Base-by-base conservation (phyloP, 2,329 filamentous ascomycete genomes). In the Alternaria metachromatica region DNA sequence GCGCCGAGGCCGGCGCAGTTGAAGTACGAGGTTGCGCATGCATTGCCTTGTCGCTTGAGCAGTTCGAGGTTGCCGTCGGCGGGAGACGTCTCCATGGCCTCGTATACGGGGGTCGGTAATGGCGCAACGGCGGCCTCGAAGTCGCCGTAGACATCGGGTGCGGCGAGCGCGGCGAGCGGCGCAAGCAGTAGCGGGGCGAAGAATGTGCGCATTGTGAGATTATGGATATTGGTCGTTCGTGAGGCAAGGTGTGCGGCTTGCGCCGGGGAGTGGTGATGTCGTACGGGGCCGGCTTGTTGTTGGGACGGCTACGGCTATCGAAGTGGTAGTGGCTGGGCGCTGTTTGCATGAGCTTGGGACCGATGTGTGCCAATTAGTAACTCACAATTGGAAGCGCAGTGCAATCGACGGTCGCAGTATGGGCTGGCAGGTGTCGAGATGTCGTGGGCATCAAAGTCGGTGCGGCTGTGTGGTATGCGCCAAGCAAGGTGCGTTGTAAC, bases 1-100 rank as follows among this genome's bases (percentile, higher is more conserved):
- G 85, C 84, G 57, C 84, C 85, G 43, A 88, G 75, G 63, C 82
- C 81, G 30, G 80, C 79, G 78, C 88, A 90, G 46, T 81, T 79
- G 61, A 80, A 83, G 79, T 87, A 88, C 60, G 82, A 82, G 20
- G 73, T 78, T 7, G 85, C 85, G 75, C 88, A 90, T 58, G 69
- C 74, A 58, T 77, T 78, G 63, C 64, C 71, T 58, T 83, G 79
- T 58, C 81, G 76, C 67, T 75, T 76, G 50, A 78, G 63, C 11
- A 80, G 72, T 56, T 77, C 72, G 33, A 70, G 58, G 28, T 50
- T 54, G 53, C 50, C 63, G 50, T 72, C 71, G 44, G 72, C 67
- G 44, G 66, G 62, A 21, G 72, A 49, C 5, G 72, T 75, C 12
- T 72, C 70, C 49, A 58, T 61, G 30, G 68, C 64, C 64, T 78